Conservation (phyloP, 495 filamentous ascomycete genomes). For the Aspergillus egyptiacus region DNA sequence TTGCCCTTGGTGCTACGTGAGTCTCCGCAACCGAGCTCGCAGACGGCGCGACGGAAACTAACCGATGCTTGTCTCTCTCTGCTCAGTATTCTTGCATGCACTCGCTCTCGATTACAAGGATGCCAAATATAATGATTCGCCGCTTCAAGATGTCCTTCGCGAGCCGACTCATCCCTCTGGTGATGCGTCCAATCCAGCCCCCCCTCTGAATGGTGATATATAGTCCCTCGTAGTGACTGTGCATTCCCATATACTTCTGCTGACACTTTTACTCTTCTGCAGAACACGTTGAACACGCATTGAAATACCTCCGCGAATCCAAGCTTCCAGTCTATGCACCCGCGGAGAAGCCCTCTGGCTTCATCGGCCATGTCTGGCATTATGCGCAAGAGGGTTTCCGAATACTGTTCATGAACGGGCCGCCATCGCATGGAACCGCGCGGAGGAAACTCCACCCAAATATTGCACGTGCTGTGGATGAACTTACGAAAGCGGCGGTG, state of each 20-base stretch:
- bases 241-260: neutral
- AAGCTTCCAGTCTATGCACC: constrained; percentile 22
- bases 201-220: constrained; percentile 31
- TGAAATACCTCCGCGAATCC: constrained; percentile 29
- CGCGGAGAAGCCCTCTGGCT: constrained; percentile 37
- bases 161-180: constrained; percentile 17
- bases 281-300: constrained; percentile 36
- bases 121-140: constrained; percentile 16
- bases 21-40: constrained; percentile 12
- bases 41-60: neutral
- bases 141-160: constrained; percentile 15
- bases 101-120: constrained; percentile 27
- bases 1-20: constrained; percentile 39
- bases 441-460: constrained; percentile 26
- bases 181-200: constrained; percentile 15
- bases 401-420: constrained; percentile 48
- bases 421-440: constrained; percentile 22
- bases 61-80: constrained; percentile 20
- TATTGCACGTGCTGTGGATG: constrained; percentile 53
- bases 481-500: constrained; percentile 69
- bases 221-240: neutral
- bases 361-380: constrained; percentile 41
- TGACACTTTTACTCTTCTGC: constrained; percentile 2
- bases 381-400: constrained; percentile 45
- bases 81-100: constrained; percentile 34